phyloP scores from a whole-genome alignment of 352 stramenopile species.

The Pythium rhizo-oryzae region DNA sequence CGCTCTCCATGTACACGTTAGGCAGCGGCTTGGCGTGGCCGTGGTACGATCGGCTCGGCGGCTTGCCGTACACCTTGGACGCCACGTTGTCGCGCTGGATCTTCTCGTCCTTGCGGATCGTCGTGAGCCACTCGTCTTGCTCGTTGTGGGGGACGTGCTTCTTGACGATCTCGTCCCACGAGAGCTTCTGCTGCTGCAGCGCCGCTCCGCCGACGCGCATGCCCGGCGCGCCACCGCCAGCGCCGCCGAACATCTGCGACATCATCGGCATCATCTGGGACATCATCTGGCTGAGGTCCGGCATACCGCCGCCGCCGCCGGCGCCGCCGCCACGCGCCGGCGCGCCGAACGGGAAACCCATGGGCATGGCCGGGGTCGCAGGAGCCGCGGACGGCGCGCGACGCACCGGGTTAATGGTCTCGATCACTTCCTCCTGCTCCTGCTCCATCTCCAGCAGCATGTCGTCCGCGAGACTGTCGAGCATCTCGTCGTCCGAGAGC shows the following conservation, averaged over 20 bases:
- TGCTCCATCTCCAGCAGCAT: conserved; percentile 74
- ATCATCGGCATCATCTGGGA: conserved; percentile 90
- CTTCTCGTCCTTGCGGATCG: conserved; percentile 60
- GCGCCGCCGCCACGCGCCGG: not conserved
- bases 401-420: conserved; percentile 32
- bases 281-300: conserved; percentile 82
- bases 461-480: conserved; percentile 79
- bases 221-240: conserved; percentile 14
- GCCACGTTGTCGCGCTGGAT: conserved; percentile 39
- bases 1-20: conserved; percentile 63
- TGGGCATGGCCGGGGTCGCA: conserved; percentile 15
- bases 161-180: conserved; percentile 74
- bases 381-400: not conserved
- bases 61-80: conserved; percentile 35
- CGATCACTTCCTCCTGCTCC: conserved; percentile 26
- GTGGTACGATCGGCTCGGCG: conserved; percentile 68
- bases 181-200: conserved; percentile 40
- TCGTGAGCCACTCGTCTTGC: conserved; percentile 65
- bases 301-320: conserved; percentile 35
- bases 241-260: conserved; percentile 74
- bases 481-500: conserved; percentile 86
- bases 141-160: conserved; percentile 59
- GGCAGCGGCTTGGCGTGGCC: conserved; percentile 48
- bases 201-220: conserved; percentile 28
- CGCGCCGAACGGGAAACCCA: conserved; percentile 34